Evolutionary conservation across 352 stramenopile species (phyloP).

Genomic region (Pythium biforme): DNA sequence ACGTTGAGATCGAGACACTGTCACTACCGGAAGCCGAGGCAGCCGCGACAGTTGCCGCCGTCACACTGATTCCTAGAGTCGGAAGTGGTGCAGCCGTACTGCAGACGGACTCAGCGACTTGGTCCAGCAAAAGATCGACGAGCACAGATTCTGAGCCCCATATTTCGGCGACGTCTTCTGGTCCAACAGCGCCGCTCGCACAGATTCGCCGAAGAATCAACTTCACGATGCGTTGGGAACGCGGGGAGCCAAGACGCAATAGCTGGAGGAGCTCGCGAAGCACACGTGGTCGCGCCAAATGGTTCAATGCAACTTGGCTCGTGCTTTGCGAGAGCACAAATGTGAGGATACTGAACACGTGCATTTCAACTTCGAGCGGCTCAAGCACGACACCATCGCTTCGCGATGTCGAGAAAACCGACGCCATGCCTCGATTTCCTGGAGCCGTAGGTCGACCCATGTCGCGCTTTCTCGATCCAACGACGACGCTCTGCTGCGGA

Average conservation of each 20-base stretch:
- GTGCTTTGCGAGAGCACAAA: slow-evolving; percentile 83
- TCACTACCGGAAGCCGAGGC: slow-evolving; percentile 8
- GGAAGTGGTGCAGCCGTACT: slow-evolving; percentile 68
- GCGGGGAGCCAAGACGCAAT: slow-evolving; percentile 69
- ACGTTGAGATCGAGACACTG: slow-evolving; percentile 2
- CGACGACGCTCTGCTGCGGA: slow-evolving; percentile 37
- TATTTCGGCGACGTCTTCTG: slow-evolving; percentile 60
- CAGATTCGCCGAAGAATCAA: slow-evolving; percentile 72
- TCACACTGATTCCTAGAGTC: slow-evolving; percentile 49
- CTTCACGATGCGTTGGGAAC: slow-evolving; percentile 82
- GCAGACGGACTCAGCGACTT: slow-evolving; percentile 85
- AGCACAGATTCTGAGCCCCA: slow-evolving; percentile 80
- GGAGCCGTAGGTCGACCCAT: slow-evolving; percentile 16
- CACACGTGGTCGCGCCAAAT: slow-evolving; percentile 60
- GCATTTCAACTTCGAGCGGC: slow-evolving; percentile 74
- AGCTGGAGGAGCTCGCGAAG: slow-evolving; percentile 78
- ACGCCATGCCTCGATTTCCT: slow-evolving; percentile 8
- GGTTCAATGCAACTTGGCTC: slow-evolving; percentile 50
- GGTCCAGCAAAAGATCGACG: slow-evolving; percentile 82
- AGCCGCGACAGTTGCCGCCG: slow-evolving; percentile 17
- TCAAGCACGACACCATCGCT: slow-evolving; percentile 40
- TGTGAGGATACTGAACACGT: slow-evolving; percentile 65
- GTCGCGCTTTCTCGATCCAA: slow-evolving; percentile 23
- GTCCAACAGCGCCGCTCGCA: slow-evolving; percentile 64
- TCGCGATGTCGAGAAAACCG: slow-evolving; percentile 21